Percentiles rank a stretch among this genome's conserved stretches.
Conservation (phyloP, 257 asterid genomes). For the Fraxinus excelsior region DNA sequence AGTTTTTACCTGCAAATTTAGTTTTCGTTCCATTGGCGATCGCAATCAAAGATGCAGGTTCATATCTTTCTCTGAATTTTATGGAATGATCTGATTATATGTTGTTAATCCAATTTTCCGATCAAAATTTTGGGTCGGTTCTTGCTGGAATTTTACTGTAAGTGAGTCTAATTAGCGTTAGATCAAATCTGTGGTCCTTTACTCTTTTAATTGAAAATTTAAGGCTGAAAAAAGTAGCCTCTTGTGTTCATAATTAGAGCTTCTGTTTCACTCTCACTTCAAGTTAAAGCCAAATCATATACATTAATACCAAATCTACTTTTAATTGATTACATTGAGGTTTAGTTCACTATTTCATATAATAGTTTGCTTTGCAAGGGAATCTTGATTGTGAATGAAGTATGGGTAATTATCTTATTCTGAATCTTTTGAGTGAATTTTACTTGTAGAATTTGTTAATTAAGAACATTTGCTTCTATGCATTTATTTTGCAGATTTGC, state of each 20-base stretch:
- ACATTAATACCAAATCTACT: slow-evolving; percentile 11
- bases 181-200: neutral
- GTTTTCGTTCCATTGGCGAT: slow-evolving; percentile 60
- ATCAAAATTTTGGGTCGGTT: neutral
- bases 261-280: slow-evolving; percentile 10
- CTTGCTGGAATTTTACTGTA: slow-evolving; percentile 16
- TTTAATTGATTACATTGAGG: neutral
- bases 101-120: neutral
- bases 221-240: slow-evolving; percentile 18
- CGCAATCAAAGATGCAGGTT: slow-evolving; percentile 82
- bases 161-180: neutral
- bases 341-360: neutral
- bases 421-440: neutral
- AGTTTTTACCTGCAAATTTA: slow-evolving; percentile 94
- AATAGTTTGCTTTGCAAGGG: neutral
- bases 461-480: too few relatives aligned
- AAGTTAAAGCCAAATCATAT: slow-evolving; percentile 27
- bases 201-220: neutral
- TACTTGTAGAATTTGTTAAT: neutral
- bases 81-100: neutral
- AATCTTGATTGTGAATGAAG: neutral
- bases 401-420: neutral
- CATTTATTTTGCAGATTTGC: too few relatives aligned
- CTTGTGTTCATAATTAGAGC: slow-evolving; percentile 9
- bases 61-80: neutral